phyloP scores from a whole-genome alignment of 371 early-diverging fungal genomes.

The Rhizopus delemar region DNA sequence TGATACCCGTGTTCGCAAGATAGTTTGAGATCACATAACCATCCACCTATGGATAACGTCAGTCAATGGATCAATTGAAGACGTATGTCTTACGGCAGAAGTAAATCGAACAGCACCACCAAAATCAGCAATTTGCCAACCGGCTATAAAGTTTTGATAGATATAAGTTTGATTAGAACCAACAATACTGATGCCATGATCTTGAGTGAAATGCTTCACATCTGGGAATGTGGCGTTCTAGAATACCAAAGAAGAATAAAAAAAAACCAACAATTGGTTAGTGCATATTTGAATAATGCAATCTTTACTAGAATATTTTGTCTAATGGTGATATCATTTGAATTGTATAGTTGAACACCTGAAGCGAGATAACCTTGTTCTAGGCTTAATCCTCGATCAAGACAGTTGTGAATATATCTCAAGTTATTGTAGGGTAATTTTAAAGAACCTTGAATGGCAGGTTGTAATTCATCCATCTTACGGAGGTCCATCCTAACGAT shows the following conservation, averaged over 20 bases:
- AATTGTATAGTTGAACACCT: conserved; percentile 37
- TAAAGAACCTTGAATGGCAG: conserved; percentile 25
- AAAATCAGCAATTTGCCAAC: conserved; percentile 46
- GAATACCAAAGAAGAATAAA: background rate
- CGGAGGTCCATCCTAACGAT: conserved; percentile 39
- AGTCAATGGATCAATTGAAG: background rate
- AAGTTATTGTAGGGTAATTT: conserved; percentile 22
- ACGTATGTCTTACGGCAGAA: conserved; percentile 31
- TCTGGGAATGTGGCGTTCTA: conserved; percentile 49
- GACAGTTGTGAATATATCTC: conserved; percentile 30
- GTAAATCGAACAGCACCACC: conserved; percentile 49
- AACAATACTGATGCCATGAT: conserved; percentile 43
- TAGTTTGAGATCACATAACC: conserved; percentile 46
- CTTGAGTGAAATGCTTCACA: conserved; percentile 32
- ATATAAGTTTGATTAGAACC: conserved; percentile 45
- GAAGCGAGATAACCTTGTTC: conserved; percentile 47
- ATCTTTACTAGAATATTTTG: conserved; percentile 41
- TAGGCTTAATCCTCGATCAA: conserved; percentile 20
- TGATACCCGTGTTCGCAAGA: conserved; percentile 42
- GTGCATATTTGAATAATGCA: background rate
- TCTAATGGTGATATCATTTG: conserved; percentile 42
- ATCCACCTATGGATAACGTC: conserved; percentile 27
- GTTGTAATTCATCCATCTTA: conserved; percentile 23
- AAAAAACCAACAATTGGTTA: background rate
- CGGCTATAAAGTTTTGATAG: conserved; percentile 50